Base-by-base conservation (phyloP, 306 rosid genomes). In the Sicyos baderoa region DNA sequence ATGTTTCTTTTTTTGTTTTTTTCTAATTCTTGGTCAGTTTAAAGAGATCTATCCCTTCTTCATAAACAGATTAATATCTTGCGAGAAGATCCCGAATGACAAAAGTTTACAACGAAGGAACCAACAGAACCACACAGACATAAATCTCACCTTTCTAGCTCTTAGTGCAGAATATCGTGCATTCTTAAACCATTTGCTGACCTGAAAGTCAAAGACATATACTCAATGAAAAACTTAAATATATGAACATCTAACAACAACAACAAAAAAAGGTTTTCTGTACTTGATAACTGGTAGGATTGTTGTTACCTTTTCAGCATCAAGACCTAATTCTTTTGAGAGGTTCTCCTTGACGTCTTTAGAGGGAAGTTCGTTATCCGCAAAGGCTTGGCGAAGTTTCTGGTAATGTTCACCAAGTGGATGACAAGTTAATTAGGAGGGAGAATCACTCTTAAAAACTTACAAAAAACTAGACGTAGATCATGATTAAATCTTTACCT, bases 181-280 rank as follows among this genome's bases (percentile, higher is more conserved):
- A 77, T 91, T 91, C 81, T 91, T 91, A 87, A 91, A 91, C 97
- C 97, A 91, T 86, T 91, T 91, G 82, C 84, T 87, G 67, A 91
- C 91, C 97, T 91, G 89, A 74, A 86, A 74, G 62, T 56, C 54
- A 55, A 64, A n/a, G 53, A 40, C 45, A 22, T 58, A 29, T 44
- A 35, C 42, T 40, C 27, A n/a, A 32, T 56, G 57, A 14, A 16
- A 13, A 12, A 25, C 5, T 71, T 17, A 21, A 54, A 71, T 55
- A 42, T 12, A 14, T 22, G 45, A 40, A 40, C 45, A 7, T 40
- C 1, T 21, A 65, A 40, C 42, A 40, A 14, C 45, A 45, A 14
- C 71, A 47, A 47, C 37, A 32, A 35, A 35, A 35, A 35, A 6
- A 35, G 42, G 45, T n/a, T 60, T 16, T 16, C 23, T 1, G n/a